Percentiles rank a stretch among this genome's conserved stretches.
Conservation (phyloP, 2,329 filamentous ascomycete genomes). For the Calonectria henricotiae region DNA sequence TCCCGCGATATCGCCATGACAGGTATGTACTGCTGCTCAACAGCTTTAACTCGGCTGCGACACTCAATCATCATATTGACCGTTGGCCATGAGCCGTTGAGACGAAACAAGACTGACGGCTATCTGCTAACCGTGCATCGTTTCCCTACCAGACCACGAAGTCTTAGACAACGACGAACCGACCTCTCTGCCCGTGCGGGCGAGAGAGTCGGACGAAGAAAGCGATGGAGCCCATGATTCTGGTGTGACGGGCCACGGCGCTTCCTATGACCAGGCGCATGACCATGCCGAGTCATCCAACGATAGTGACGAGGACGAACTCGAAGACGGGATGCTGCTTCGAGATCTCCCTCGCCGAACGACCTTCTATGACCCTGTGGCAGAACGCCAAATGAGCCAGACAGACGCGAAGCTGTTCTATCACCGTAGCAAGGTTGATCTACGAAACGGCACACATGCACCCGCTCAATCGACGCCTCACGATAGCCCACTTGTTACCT, state of each 20-base stretch:
- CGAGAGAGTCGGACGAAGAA: slow-evolving; percentile 56
- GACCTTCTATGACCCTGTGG: slow-evolving; percentile 93
- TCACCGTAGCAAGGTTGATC: slow-evolving; percentile 84
- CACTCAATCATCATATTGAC: slow-evolving; percentile 3
- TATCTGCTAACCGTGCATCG: slow-evolving; percentile 27
- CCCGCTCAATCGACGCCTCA: slow-evolving; percentile 64
- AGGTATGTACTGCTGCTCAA: slow-evolving; percentile 47
- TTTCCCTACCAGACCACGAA: slow-evolving; percentile 29
- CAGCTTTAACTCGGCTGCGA: slow-evolving; percentile 26
- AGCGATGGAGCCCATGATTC: slow-evolving; percentile 49
- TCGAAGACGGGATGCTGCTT: slow-evolving; percentile 73
- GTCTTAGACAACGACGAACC: slow-evolving; percentile 47
- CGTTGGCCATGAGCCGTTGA: slow-evolving; percentile 2
- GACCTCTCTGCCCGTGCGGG: slow-evolving; percentile 48
- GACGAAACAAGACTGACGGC: not conserved
- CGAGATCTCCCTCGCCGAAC: slow-evolving; percentile 79
- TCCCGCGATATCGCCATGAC: slow-evolving; percentile 42
- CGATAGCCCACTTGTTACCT: slow-evolving; percentile 64
- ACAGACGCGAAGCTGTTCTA: slow-evolving; percentile 97
- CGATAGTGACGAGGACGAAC: slow-evolving; percentile 53
- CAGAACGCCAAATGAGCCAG: slow-evolving; percentile 95
- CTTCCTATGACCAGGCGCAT: slow-evolving; percentile 46
- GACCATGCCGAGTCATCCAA: slow-evolving; percentile 45
- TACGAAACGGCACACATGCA: slow-evolving; percentile 58
- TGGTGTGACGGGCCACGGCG: slow-evolving; percentile 47